Evolutionary conservation across 495 filamentous ascomycete species (phyloP).

Genomic region (Rostrohypoxylon terebratum): DNA sequence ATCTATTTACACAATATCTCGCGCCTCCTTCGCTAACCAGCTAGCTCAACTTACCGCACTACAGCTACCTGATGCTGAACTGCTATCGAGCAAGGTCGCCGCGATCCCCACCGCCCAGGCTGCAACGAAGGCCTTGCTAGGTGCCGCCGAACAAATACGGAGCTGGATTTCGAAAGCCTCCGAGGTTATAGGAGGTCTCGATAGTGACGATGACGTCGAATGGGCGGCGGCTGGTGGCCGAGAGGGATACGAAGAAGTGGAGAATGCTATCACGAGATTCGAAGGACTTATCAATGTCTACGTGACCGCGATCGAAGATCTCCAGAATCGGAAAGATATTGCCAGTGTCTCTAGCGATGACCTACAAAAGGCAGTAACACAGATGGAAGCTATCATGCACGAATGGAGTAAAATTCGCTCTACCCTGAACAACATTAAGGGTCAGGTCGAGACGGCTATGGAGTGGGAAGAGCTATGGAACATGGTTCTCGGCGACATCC

Average conservation of each 20-base stretch:
- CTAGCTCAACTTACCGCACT: conserved; percentile 84
- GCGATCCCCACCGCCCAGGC: conserved; percentile 82
- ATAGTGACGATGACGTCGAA: conserved; percentile 95
- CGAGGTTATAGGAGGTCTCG: conserved; percentile 83
- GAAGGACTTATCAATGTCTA: conserved; percentile 90
- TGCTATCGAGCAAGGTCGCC: conserved; percentile 81
- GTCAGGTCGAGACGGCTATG: conserved; percentile 94
- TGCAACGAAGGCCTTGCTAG: conserved; percentile 80
- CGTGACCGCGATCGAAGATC: conserved; percentile 86
- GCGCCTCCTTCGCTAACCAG: conserved; percentile 90
- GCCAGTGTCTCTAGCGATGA: conserved; percentile 72
- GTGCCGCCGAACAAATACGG: conserved; percentile 88
- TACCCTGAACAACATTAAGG: conserved; percentile 80
- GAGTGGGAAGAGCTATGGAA: conserved; percentile 99
- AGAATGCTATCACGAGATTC: conserved; percentile 85
- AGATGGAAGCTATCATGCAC: conserved; percentile 87
- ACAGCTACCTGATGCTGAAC: conserved; percentile 82
- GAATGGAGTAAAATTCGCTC: conserved; percentile 85
- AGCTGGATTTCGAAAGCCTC: conserved; percentile 92
- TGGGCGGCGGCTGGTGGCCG: conserved; percentile 95
- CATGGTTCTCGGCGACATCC: conserved; percentile 91
- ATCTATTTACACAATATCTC: conserved; percentile 90
- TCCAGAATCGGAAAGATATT: conserved; percentile 85
- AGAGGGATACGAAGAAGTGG: conserved; percentile 89
- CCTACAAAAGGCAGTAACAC: conserved; percentile 75